Percentiles rank a stretch among this genome's conserved stretches.
phyloP scores from a whole-genome alignment of 352 stramenopile genomes.

The Phytophthora europaea region DNA sequence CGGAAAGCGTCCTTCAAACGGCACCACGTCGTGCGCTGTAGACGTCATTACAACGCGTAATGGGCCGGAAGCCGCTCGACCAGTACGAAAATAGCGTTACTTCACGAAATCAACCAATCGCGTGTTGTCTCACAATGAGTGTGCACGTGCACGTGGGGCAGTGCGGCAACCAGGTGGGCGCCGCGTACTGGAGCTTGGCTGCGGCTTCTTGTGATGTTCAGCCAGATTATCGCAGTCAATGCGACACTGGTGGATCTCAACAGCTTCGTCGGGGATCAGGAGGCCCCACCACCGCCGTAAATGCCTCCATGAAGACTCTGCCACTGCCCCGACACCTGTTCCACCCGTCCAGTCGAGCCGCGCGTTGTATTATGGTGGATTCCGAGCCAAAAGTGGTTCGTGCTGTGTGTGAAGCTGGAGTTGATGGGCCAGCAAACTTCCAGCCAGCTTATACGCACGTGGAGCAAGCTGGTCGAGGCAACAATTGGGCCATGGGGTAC shows the following conservation, averaged over 20 bases:
- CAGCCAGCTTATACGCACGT: slow-evolving; percentile 60
- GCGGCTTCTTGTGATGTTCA: slow-evolving; percentile 8
- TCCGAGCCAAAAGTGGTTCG: slow-evolving; percentile 82
- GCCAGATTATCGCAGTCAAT: not conserved
- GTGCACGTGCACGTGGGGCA: slow-evolving; percentile 78
- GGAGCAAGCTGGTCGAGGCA: slow-evolving; percentile 81
- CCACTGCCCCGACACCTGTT: slow-evolving; percentile 57
- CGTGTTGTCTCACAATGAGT: slow-evolving; percentile 47
- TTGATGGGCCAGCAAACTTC: slow-evolving; percentile 19
- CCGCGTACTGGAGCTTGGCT: slow-evolving; percentile 74
- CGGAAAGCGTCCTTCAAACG: slow-evolving; percentile 73
- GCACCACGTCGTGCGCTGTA: slow-evolving; percentile 65
- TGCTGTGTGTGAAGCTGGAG: slow-evolving; percentile 31
- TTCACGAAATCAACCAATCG: slow-evolving; percentile 14
- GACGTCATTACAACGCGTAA: slow-evolving; percentile 14
- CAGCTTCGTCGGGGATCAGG: slow-evolving; percentile 10
- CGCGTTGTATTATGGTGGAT: slow-evolving; percentile 83
- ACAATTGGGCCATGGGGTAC: slow-evolving; percentile 93
- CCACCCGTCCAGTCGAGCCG: slow-evolving; percentile 48
- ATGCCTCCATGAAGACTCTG: slow-evolving; percentile 7
- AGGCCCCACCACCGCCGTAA: slow-evolving; percentile 2
- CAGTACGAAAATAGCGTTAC: not conserved
- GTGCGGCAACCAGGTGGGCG: slow-evolving; percentile 82
- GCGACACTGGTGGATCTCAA: not conserved
- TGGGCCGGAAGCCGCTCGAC: slow-evolving; percentile 8